phyloP scores from a whole-genome alignment of 176 grass and related monocot genomes.

The Alloteropsis semialata region DNA sequence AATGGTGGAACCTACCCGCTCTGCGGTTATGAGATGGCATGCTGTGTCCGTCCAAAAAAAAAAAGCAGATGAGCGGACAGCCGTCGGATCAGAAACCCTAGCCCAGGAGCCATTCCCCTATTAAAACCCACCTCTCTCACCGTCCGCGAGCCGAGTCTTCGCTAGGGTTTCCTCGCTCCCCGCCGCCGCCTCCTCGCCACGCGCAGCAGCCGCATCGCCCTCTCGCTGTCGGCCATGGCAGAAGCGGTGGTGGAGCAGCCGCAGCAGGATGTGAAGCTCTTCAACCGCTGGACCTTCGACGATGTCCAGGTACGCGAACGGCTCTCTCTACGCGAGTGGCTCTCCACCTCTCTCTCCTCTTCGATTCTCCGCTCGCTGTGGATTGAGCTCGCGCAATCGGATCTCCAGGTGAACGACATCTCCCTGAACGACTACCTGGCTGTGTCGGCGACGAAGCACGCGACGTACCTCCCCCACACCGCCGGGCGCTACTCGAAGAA shows the following conservation, averaged over 20 bases:
- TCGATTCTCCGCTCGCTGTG: background rate
- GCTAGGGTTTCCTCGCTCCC: background rate
- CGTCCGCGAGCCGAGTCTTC: background rate
- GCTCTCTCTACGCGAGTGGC: too few relatives aligned
- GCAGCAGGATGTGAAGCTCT: conserved; percentile 64
- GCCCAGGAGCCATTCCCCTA: background rate
- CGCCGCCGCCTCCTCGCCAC: background rate
- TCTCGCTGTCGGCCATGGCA: conserved; percentile 28
- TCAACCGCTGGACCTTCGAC: conserved; percentile 81
- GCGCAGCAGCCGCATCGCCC: background rate
- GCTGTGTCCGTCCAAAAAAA: background rate
- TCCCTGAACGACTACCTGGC: conserved; percentile 79
- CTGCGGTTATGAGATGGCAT: background rate
- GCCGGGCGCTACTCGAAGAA: conserved; percentile 80
- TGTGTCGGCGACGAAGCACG: conserved; percentile 61
- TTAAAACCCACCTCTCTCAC: background rate
- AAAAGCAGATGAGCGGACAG: background rate
- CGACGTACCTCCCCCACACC: conserved; percentile 76
- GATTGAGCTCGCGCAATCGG: background rate
- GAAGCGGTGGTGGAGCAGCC: conserved; percentile 29
- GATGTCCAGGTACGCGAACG: conserved; percentile 58
- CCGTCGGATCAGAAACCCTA: conserved; percentile 34
- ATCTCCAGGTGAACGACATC: conserved; percentile 67
- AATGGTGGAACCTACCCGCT: background rate
- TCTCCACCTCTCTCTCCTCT: background rate